phyloP scores from a whole-genome alignment of 2,329 filamentous ascomycete species.

The Lachnellula occidentalis region DNA sequence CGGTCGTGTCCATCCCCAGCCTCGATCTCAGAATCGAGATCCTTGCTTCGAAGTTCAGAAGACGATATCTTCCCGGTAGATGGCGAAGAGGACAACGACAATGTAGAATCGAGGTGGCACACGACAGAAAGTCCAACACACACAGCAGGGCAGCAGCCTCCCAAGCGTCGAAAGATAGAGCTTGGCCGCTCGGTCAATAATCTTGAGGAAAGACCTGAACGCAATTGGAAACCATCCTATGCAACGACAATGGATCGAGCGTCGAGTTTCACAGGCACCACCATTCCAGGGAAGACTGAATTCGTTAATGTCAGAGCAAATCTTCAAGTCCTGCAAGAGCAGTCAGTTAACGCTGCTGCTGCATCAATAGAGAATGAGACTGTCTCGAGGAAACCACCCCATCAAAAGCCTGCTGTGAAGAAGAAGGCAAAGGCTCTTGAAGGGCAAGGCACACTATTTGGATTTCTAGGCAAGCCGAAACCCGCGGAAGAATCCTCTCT shows the following conservation, averaged over 20 bases:
- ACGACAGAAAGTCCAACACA: conserved; percentile 21
- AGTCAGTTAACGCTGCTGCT: conserved; percentile 22
- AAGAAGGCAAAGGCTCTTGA: conserved; percentile 12
- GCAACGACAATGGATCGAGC: conserved; percentile 58
- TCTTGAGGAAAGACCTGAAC: conserved; percentile 7
- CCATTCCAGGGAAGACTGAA: conserved; percentile 9
- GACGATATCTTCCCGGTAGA: conserved; percentile 66
- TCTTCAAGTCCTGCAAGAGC: conserved; percentile 28
- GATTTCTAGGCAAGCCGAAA: conserved; percentile 24
- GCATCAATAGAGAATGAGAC: conserved; percentile 6
- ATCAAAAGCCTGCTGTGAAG: not conserved
- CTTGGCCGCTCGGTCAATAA: conserved; percentile 11
- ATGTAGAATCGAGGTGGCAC: conserved; percentile 31
- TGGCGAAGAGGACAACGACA: conserved; percentile 42
- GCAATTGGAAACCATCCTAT: conserved; percentile 35
- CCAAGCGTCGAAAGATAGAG: conserved; percentile 27
- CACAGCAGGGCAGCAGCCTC: conserved; percentile 18
- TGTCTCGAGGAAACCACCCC: conserved; percentile 1
- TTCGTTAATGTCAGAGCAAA: conserved; percentile 29
- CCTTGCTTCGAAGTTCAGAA: conserved; percentile 50
- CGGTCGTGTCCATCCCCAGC: conserved; percentile 48
- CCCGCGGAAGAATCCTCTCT: conserved; percentile 1
- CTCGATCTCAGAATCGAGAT: conserved; percentile 37
- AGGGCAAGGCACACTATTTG: conserved; percentile 24
- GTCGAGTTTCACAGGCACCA: conserved; percentile 57